Evolutionary conservation across 129 eudicot genomes (phyloP).

Genomic region (Glebionis coronaria): DNA sequence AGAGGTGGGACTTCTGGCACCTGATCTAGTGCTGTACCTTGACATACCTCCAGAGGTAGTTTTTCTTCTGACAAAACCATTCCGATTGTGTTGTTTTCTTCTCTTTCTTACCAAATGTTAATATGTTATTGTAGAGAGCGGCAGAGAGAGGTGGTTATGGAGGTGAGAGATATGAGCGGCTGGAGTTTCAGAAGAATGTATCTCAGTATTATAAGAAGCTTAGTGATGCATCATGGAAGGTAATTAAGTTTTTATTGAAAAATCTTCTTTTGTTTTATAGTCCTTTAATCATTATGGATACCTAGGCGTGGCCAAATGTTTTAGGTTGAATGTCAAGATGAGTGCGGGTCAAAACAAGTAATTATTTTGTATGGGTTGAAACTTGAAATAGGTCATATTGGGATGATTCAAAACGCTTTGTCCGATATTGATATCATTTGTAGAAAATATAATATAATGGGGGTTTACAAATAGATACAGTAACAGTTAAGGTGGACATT

Average conservation of each 20-base stretch:
- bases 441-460: too few relatives aligned
- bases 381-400: neutral
- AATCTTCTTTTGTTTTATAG: neutral
- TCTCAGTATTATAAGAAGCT: constrained; percentile 53
- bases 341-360: neutral
- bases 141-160: constrained; percentile 99
- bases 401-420: neutral
- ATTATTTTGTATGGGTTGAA: neutral
- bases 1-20: constrained; percentile 84
- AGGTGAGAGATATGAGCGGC: constrained; percentile 83
- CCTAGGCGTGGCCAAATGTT: neutral
- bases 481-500: neutral
- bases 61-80: constrained; percentile 7
- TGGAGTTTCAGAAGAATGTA: constrained; percentile 84
- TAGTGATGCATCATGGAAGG: constrained; percentile 90
- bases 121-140: constrained; percentile 56
- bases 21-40: constrained; percentile 91
- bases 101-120: neutral
- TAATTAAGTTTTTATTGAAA: constrained; percentile 15
- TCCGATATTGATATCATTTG: neutral
- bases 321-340: neutral
- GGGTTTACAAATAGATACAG: neutral
- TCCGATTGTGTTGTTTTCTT: neutral
- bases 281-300: neutral
- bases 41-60: constrained; percentile 89